Conservation (phyloP, 345 rosid species). For the Capsella bursapastoris region DNA sequence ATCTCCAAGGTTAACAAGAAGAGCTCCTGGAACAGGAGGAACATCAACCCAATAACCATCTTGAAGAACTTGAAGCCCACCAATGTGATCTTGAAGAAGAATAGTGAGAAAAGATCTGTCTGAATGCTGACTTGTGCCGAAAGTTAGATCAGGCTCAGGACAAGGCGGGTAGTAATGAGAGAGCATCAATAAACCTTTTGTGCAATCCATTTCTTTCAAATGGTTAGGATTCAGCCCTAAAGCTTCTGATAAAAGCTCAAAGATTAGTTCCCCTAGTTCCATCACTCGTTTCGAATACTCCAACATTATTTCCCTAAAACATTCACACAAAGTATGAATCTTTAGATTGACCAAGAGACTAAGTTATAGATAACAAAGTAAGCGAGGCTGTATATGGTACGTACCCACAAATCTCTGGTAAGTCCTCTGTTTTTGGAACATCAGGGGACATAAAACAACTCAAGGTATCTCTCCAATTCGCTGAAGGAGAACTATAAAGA, state of each 20-base stretch:
- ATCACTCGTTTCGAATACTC: background rate
- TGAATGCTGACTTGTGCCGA: slow-evolving; percentile 54
- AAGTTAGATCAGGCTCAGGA: slow-evolving; percentile 57
- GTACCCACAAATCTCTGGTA: slow-evolving; percentile 49
- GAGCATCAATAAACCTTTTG: slow-evolving; percentile 43
- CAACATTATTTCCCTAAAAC: background rate
- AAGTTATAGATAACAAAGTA: background rate
- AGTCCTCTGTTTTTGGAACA: slow-evolving; percentile 45
- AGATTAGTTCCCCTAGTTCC: background rate
- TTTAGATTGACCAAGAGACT: too few relatives aligned
- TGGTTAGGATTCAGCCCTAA: slow-evolving; percentile 53
- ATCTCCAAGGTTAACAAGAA: slow-evolving; percentile 61
- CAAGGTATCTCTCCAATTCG: slow-evolving; percentile 53
- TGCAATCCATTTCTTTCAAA: slow-evolving; percentile 50
- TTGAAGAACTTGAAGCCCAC: slow-evolving; percentile 61
- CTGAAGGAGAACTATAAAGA: slow-evolving; percentile 41
- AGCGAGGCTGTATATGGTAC: slow-evolving; percentile 12
- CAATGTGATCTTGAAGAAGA: slow-evolving; percentile 62
- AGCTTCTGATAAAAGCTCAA: slow-evolving; percentile 45
- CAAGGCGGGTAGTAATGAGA: slow-evolving; percentile 64
- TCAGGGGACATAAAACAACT: slow-evolving; percentile 33
- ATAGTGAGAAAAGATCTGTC: slow-evolving; percentile 57
- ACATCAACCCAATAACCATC: slow-evolving; percentile 53
- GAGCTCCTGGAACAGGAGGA: slow-evolving; percentile 50
- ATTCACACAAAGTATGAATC: background rate